phyloP scores from a whole-genome alignment of 768 basidiomycete species.

The Suillus brevipes region DNA sequence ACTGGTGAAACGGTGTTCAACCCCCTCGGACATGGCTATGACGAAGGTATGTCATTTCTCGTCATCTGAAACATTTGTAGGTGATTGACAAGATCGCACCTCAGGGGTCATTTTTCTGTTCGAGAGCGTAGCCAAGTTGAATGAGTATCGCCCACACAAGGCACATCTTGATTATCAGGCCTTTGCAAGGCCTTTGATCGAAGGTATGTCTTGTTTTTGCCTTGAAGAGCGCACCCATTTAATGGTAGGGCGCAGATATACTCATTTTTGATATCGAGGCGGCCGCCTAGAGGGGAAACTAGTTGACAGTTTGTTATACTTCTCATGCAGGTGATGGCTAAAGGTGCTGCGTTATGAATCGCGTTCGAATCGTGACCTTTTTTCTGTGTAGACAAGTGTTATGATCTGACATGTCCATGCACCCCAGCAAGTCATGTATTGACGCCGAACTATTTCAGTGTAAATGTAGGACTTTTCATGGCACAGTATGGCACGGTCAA shows the following conservation, averaged over 20 bases:
- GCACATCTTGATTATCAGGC: slow-evolving; percentile 15
- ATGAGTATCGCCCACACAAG: slow-evolving; percentile 16
- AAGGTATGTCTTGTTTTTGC: slow-evolving; percentile 16
- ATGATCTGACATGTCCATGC: background rate
- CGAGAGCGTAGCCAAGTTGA: slow-evolving; percentile 17
- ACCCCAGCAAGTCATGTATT: background rate
- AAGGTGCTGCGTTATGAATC: slow-evolving; percentile 6
- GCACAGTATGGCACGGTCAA: too few relatives aligned
- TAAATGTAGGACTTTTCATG: too few relatives aligned
- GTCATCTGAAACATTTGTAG: background rate
- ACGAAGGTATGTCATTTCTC: slow-evolving; percentile 19
- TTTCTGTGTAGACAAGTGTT: background rate
- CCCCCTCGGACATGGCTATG: slow-evolving; percentile 22
- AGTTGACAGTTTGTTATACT: background rate
- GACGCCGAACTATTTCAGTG: background rate
- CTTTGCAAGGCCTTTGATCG: slow-evolving; percentile 11
- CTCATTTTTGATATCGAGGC: slow-evolving; percentile 26
- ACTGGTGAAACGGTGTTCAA: slow-evolving; percentile 19
- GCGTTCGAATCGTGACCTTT: background rate
- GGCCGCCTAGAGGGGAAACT: slow-evolving; percentile 11
- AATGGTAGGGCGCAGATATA: slow-evolving; percentile 13
- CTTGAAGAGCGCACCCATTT: background rate
- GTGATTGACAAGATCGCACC: background rate
- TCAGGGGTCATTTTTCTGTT: slow-evolving; percentile 27
- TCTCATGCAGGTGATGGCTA: slow-evolving; percentile 9